A percentile compares a stretch with the other conserved stretches of the same genome.
phyloP scores from a whole-genome alignment of 2,329 filamentous ascomycete species.

The Shiraia sp. region DNA sequence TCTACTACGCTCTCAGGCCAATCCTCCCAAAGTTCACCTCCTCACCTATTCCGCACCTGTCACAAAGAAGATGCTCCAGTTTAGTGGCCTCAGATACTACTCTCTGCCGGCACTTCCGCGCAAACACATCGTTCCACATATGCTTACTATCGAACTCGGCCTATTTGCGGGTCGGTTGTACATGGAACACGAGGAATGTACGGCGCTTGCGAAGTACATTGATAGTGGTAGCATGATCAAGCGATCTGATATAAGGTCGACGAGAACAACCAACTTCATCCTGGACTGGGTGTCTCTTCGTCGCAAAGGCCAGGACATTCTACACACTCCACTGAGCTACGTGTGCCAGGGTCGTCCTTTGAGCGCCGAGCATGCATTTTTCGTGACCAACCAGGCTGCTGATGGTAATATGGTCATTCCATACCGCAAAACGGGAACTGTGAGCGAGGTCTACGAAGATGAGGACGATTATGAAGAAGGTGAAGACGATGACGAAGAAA shows the following conservation, averaged over 20 bases:
- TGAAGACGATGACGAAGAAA: too few relatives aligned
- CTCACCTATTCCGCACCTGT: constrained; percentile 62
- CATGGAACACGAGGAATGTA: constrained; percentile 52
- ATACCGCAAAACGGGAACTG: too few relatives aligned
- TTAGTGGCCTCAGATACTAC: constrained; percentile 57
- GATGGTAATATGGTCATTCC: too few relatives aligned
- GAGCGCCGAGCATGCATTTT: constrained; percentile 53
- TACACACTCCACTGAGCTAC: constrained; percentile 61
- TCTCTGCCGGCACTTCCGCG: constrained; percentile 52
- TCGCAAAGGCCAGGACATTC: constrained; percentile 57
- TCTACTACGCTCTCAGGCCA: constrained; percentile 31
- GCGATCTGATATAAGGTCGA: constrained; percentile 7
- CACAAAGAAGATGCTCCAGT: constrained; percentile 60
- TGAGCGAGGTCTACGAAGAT: too few relatives aligned
- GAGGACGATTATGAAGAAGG: too few relatives aligned
- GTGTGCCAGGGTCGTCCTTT: constrained; percentile 55
- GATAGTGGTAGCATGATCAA: neutral
- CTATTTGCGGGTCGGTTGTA: constrained; percentile 64
- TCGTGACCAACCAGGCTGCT: constrained; percentile 26
- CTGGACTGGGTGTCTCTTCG: constrained; percentile 59
- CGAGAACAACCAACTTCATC: constrained; percentile 29
- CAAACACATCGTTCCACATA: constrained; percentile 49
- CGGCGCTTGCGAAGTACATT: constrained; percentile 17
- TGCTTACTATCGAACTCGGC: constrained; percentile 60
- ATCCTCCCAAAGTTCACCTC: constrained; percentile 44